A percentile compares a stretch with the other conserved stretches of the same genome.
Evolutionary conservation across 2,329 filamentous ascomycete species (phyloP).

Genomic region (Fusarium napiforme): DNA sequence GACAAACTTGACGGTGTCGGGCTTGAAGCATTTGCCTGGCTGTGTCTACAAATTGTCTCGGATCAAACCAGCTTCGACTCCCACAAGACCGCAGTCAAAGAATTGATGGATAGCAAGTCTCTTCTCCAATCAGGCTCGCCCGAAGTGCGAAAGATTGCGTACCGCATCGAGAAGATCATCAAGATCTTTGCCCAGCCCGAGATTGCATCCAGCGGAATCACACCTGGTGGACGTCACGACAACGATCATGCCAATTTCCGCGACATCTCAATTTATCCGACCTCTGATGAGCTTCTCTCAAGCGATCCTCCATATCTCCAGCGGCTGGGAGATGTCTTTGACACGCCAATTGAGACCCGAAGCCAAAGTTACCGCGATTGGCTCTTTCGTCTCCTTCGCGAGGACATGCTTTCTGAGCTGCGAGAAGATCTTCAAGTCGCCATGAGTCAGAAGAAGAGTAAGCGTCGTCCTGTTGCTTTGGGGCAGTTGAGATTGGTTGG

Average conservation of each 20-base stretch:
- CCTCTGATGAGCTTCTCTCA: constrained; percentile 70
- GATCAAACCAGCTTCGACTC: constrained; percentile 25
- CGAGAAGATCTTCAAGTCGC: constrained; percentile 68
- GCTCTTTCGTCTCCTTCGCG: constrained; percentile 76
- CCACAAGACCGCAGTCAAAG: constrained; percentile 34
- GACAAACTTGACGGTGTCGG: constrained; percentile 48
- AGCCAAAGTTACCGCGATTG: constrained; percentile 70
- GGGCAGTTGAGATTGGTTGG: constrained; percentile 51
- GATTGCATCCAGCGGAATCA: constrained; percentile 8
- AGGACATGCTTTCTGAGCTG: constrained; percentile 76
- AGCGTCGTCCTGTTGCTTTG: constrained; percentile 55
- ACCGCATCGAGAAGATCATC: constrained; percentile 54
- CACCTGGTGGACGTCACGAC: constrained; percentile 76
- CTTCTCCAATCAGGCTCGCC: constrained; percentile 43
- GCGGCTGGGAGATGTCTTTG: constrained; percentile 59
- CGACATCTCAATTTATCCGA: constrained; percentile 72
- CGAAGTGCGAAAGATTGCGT: constrained; percentile 43
- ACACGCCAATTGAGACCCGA: constrained; percentile 52
- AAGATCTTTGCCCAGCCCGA: constrained; percentile 33
- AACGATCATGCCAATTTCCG: constrained; percentile 75
- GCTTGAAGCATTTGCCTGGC: constrained; percentile 58
- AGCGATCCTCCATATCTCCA: constrained; percentile 65
- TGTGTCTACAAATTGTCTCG: constrained; percentile 57
- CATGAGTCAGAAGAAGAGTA: constrained; percentile 58
- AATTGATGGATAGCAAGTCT: constrained; percentile 39